Percentiles rank a stretch among this genome's conserved stretches.
Evolutionary conservation across 768 basidiomycete genomes (phyloP).

Genomic region (button mushroom (Agaricus bisporus)): DNA sequence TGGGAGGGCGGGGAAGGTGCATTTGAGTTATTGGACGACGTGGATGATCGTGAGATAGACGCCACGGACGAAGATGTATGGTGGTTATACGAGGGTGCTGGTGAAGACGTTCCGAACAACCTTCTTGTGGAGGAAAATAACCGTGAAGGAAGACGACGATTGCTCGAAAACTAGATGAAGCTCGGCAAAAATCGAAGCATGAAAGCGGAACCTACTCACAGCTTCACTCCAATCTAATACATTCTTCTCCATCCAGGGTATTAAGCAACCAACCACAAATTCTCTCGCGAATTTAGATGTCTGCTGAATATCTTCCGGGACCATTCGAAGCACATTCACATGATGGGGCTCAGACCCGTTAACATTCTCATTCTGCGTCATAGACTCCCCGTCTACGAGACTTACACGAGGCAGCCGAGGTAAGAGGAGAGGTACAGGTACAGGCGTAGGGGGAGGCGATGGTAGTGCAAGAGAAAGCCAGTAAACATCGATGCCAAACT

Average conservation of each 20-base stretch:
- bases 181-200: background rate
- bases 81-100: constrained; percentile 38
- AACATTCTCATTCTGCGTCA: constrained; percentile 9
- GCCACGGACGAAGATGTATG: constrained; percentile 35
- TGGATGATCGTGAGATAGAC: constrained; percentile 32
- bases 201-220: constrained; percentile 28
- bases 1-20: constrained; percentile 47
- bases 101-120: constrained; percentile 63
- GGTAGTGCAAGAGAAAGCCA: constrained; percentile 61
- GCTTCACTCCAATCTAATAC: constrained; percentile 92
- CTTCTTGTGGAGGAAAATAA: constrained; percentile 84
- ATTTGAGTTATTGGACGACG: constrained; percentile 20
- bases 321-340: constrained; percentile 45
- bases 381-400: constrained; percentile 25
- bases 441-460: constrained; percentile 55
- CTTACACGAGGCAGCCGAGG: constrained; percentile 60
- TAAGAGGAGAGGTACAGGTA: constrained; percentile 59
- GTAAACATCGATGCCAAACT: constrained; percentile 74
- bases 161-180: constrained; percentile 21
- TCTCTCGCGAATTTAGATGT: constrained; percentile 79
- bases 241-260: constrained; percentile 97
- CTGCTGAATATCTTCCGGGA: constrained; percentile 68
- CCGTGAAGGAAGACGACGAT: constrained; percentile 77
- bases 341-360: constrained; percentile 17
- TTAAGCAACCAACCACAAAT: constrained; percentile 80